Conservation (phyloP, 169 alveolate species). For the Eimeria tenella region DNA sequence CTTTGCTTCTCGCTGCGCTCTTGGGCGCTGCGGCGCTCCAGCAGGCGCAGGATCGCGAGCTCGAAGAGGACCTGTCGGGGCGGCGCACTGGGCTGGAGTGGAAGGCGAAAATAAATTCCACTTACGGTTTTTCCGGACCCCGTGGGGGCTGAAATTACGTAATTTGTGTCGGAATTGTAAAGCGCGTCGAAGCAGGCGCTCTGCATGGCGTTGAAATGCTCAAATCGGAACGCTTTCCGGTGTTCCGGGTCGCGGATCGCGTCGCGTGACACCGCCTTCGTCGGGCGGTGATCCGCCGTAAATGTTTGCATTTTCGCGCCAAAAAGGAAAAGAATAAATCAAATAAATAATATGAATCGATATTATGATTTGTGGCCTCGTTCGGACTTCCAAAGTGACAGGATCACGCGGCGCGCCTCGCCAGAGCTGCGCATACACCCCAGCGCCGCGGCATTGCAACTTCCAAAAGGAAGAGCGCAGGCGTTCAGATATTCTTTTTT, state of each 20-base stretch:
- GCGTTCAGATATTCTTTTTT: too few relatives aligned
- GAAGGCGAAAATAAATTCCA: neutral
- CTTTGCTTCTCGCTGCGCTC: neutral
- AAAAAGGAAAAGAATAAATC: too few relatives aligned
- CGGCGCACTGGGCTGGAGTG: neutral
- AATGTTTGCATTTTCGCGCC: too few relatives aligned
- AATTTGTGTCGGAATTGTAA: slow-evolving; percentile 85
- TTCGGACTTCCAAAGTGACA: too few relatives aligned
- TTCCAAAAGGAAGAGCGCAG: too few relatives aligned
- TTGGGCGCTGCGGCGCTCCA: neutral
- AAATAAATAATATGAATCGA: too few relatives aligned
- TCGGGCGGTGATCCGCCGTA: neutral
- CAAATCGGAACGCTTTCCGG: neutral
- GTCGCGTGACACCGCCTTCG: neutral
- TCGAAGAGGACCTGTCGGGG: slow-evolving; percentile 6
- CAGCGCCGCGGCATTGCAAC: too few relatives aligned
- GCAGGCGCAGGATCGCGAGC: neutral
- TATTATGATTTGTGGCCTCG: too few relatives aligned
- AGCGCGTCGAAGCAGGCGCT: slow-evolving; percentile 83
- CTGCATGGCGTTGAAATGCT: neutral
- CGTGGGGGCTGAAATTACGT: slow-evolving; percentile 94
- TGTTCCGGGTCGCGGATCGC: slow-evolving; percentile 26
- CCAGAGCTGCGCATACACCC: too few relatives aligned
- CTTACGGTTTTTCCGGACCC: slow-evolving; percentile 94
- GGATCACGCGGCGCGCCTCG: too few relatives aligned